These are phyloP conservation scores for Edaphochlamys debaryana DNA, from an alignment of 139 green algal genomes.

Conservation along the genomic window DNA sequence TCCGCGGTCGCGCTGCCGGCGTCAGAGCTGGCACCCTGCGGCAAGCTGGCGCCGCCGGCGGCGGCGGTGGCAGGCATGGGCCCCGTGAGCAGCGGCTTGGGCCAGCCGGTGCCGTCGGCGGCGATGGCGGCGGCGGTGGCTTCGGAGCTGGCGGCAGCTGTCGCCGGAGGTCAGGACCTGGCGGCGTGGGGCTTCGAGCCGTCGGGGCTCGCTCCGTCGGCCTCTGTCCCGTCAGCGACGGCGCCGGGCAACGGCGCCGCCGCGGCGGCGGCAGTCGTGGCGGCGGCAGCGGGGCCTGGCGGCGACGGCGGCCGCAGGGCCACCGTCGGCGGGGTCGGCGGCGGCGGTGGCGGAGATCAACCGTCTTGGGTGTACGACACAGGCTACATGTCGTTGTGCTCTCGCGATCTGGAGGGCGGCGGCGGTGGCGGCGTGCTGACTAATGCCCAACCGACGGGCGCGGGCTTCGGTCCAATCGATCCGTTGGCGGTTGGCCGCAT, in stretches of 20 bases:
- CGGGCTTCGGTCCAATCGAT: too few species aligned
- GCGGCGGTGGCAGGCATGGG: not conserved
- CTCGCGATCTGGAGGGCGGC: not conserved
- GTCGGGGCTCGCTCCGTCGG: too few species aligned
- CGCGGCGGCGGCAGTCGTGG: not conserved
- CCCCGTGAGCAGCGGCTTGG: not conserved
- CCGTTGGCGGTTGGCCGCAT: too few species aligned
- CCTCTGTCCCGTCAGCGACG: too few species aligned
- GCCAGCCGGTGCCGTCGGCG: conserved; percentile 3
- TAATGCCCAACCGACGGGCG: too few species aligned
- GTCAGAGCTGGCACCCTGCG: not conserved
- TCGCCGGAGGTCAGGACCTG: too few species aligned
- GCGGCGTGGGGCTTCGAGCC: too few species aligned
- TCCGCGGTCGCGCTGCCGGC: not conserved
- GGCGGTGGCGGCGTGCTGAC: not conserved
- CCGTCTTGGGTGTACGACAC: conserved; percentile 20
- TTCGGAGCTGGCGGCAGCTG: conserved; percentile 4
- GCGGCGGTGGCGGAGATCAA: not conserved
- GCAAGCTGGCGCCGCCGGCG: not conserved
- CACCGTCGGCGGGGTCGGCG: not conserved
- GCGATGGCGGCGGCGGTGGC: conserved; percentile 11
- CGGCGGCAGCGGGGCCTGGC: too few species aligned
- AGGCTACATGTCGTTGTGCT: not conserved
- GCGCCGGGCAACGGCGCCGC: too few species aligned
- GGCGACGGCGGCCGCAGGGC: not conserved